A percentile compares a stretch with the other conserved stretches of the same genome.
Evolutionary conservation across 73 alveolate genomes (phyloP).

Genomic region (Tetrahymena borealis): DNA sequence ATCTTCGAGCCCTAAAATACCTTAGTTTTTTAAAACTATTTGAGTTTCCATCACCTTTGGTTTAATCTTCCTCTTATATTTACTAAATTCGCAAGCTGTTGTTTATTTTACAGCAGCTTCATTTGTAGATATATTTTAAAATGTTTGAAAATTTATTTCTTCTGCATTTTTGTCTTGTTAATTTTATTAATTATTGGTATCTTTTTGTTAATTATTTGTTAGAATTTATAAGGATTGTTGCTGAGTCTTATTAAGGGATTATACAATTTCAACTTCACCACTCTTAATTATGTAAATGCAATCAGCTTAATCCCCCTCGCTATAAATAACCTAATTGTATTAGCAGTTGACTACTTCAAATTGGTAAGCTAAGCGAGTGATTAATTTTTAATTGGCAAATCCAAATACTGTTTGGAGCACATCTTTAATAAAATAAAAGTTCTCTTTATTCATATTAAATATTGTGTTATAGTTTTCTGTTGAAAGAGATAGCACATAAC

Average conservation of each 20-base stretch:
- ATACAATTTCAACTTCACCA: background rate
- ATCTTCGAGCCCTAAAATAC: background rate
- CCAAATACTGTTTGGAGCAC: background rate
- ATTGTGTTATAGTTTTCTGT: background rate
- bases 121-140: background rate
- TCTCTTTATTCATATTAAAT: background rate
- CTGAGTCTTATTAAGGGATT: background rate
- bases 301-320: background rate
- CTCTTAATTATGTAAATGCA: background rate
- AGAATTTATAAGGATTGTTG: background rate
- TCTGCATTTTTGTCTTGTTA: background rate
- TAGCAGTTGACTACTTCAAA: background rate
- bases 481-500: background rate
- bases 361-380: background rate
- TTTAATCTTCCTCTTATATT: background rate
- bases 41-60: background rate
- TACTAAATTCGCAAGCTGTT: background rate
- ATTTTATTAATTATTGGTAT: background rate
- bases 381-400: background rate
- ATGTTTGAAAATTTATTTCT: background rate
- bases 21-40: background rate
- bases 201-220: background rate
- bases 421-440: background rate
- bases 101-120: background rate
- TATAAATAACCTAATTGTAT: background rate